Evolutionary conservation across 1,284 basidiomycete genomes (phyloP).

Genomic region (Schizophyllum commune): DNA sequence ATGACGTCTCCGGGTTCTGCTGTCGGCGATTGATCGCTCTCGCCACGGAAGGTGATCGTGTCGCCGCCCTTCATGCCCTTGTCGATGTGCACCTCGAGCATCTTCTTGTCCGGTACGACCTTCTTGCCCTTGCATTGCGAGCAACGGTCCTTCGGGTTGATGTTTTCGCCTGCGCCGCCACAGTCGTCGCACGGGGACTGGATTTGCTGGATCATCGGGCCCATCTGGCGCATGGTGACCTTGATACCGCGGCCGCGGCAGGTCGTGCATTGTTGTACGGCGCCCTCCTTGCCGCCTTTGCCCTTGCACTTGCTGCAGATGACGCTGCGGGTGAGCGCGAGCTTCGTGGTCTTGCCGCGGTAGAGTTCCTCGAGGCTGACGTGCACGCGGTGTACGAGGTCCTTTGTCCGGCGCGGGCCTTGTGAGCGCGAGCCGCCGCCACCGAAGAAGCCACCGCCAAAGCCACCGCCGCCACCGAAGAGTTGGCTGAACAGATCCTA

Average conservation of each 20-base stretch:
- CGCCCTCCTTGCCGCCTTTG: slow-evolving; percentile 95
- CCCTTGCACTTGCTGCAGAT: slow-evolving; percentile 93
- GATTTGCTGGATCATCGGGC: slow-evolving; percentile 99
- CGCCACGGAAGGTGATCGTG: slow-evolving; percentile 90
- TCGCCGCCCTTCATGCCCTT: slow-evolving; percentile 99
- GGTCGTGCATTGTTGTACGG: slow-evolving; percentile 72
- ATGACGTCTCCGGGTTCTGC: slow-evolving; percentile 93
- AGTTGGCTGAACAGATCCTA: slow-evolving; percentile 97
- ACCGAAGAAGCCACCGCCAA: slow-evolving; percentile 39
- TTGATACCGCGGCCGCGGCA: slow-evolving; percentile 93
- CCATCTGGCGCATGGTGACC: slow-evolving; percentile 91
- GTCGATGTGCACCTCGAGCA: slow-evolving; percentile 98
- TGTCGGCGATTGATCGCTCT: slow-evolving; percentile 93
- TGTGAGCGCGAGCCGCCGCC: slow-evolving; percentile 51
- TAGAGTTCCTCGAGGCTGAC: slow-evolving; percentile 97
- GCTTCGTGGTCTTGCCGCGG: slow-evolving; percentile 97
- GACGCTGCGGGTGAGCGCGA: slow-evolving; percentile 93
- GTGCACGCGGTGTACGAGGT: slow-evolving; percentile 94
- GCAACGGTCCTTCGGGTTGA: slow-evolving; percentile 93
- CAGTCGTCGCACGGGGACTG: slow-evolving; percentile 95
- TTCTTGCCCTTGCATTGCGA: slow-evolving; percentile 95
- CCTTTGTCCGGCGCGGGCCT: slow-evolving; percentile 96
- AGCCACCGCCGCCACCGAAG: slow-evolving; percentile 45
- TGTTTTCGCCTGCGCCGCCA: slow-evolving; percentile 86
- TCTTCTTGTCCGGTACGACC: slow-evolving; percentile 91